Evolutionary conservation across 2,329 filamentous ascomycete genomes (phyloP).

Genomic region (Atkinsonella texensis): DNA sequence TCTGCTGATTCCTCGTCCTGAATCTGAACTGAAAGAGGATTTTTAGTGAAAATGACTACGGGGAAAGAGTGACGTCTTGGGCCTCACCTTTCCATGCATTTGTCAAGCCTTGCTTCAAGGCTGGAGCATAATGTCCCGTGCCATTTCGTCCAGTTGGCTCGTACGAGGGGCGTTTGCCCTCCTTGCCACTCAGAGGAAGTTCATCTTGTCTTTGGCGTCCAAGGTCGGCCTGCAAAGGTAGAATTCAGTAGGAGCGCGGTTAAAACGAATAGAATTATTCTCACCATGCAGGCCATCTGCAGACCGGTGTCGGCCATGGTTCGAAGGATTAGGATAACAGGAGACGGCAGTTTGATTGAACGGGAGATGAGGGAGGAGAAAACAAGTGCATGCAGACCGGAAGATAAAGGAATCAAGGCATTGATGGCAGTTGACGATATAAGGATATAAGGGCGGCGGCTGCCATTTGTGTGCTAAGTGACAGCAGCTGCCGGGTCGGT

Average conservation of each 20-base stretch:
- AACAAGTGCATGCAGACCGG: too few species aligned
- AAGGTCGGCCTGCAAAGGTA: slow-evolving; percentile 12
- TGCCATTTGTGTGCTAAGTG: not conserved
- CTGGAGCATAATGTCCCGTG: slow-evolving; percentile 6
- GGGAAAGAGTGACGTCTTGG: too few species aligned
- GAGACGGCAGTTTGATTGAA: too few species aligned
- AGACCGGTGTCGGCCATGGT: not conserved
- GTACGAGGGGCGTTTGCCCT: slow-evolving; percentile 10
- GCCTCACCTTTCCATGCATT: slow-evolving; percentile 11
- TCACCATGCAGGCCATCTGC: slow-evolving; percentile 6
- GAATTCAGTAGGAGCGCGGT: not conserved
- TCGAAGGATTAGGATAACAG: not conserved
- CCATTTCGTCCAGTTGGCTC: slow-evolving; percentile 4
- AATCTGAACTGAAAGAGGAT: slow-evolving; percentile 8
- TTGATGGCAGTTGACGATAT: not conserved
- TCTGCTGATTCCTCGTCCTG: slow-evolving; percentile 13
- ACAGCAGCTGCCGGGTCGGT: not conserved
- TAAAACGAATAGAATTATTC: not conserved
- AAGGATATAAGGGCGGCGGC: not conserved
- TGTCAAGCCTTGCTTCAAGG: slow-evolving; percentile 7
- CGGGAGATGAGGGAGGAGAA: too few species aligned
- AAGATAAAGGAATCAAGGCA: too few species aligned
- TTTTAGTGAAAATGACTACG: not conserved
- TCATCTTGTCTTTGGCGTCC: slow-evolving; percentile 13
- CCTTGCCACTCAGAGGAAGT: slow-evolving; percentile 10